Conservation (phyloP, 768 basidiomycete genomes). For the Russula dissimulans region DNA sequence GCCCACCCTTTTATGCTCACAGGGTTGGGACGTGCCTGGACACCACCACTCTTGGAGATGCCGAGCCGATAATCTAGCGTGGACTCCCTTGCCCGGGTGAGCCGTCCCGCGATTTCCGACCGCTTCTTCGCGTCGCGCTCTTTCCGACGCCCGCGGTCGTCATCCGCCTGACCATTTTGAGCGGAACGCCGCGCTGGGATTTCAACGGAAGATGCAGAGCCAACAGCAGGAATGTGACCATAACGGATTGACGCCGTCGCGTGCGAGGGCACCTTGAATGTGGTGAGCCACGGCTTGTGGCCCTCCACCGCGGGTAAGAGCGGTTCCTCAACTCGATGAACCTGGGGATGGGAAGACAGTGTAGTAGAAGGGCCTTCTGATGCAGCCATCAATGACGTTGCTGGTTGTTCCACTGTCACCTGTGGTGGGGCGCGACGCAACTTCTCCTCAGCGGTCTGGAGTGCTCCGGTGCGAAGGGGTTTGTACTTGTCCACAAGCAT, state of each 20-base stretch:
- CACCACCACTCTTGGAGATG: constrained; percentile 27
- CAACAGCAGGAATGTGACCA: constrained; percentile 30
- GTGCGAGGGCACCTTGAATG: constrained; percentile 53
- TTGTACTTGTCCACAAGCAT: constrained; percentile 88
- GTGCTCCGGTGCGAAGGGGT: constrained; percentile 54
- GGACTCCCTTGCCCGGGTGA: constrained; percentile 58
- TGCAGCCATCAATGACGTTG: constrained; percentile 17
- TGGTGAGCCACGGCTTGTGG: constrained; percentile 64
- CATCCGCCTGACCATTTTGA: constrained; percentile 20
- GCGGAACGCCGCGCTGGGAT: background rate
- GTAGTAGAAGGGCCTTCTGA: background rate
- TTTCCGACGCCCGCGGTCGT: constrained; percentile 34
- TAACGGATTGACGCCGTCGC: constrained; percentile 42
- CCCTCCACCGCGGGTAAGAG: constrained; percentile 46
- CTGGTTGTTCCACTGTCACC: constrained; percentile 22
- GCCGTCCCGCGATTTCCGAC: constrained; percentile 42
- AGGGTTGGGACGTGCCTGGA: constrained; percentile 39
- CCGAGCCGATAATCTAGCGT: constrained; percentile 73
- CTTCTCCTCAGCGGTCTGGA: constrained; percentile 58
- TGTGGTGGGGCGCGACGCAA: constrained; percentile 41
- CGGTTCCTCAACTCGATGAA: constrained; percentile 32
- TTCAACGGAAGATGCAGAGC: constrained; percentile 15
- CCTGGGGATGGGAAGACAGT: constrained; percentile 3
- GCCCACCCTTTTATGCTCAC: constrained; percentile 66
- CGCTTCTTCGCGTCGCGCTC: constrained; percentile 45